phyloP scores from a whole-genome alignment of 257 asterid genomes.

The Dorcoceras hygrometricum region DNA sequence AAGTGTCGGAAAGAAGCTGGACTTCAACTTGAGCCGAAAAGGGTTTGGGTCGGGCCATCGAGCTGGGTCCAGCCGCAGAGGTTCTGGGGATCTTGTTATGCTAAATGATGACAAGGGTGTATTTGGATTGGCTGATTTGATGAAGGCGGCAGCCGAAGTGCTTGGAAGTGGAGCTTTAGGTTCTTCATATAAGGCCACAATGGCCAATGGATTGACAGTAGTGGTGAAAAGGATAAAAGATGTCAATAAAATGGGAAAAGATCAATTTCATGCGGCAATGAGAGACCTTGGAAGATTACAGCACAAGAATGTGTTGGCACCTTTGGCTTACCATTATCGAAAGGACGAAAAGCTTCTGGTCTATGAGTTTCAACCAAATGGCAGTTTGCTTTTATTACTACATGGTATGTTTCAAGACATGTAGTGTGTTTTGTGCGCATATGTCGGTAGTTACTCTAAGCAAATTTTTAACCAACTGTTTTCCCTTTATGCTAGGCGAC shows the following conservation, averaged over 20 bases:
- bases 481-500: slow-evolving; percentile 40
- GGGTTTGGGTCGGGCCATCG: slow-evolving; percentile 11
- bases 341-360: slow-evolving; percentile 80
- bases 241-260: slow-evolving; percentile 42
- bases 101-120: slow-evolving; percentile 53
- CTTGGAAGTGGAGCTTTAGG: slow-evolving; percentile 62
- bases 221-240: slow-evolving; percentile 81
- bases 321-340: slow-evolving; percentile 70
- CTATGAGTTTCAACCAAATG: slow-evolving; percentile 49
- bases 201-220: slow-evolving; percentile 53
- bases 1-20: slow-evolving; percentile 30
- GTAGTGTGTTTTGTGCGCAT: background rate
- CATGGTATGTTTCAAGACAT: slow-evolving; percentile 48
- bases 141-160: slow-evolving; percentile 83
- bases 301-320: slow-evolving; percentile 60
- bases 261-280: slow-evolving; percentile 60
- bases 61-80: slow-evolving; percentile 18
- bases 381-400: slow-evolving; percentile 51
- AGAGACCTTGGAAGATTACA: slow-evolving; percentile 53
- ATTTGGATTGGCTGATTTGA: slow-evolving; percentile 65
- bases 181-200: slow-evolving; percentile 62
- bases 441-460: too few relatives aligned
- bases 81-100: slow-evolving; percentile 48
- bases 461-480: background rate
- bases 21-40: slow-evolving; percentile 11